These are phyloP conservation scores for Ceratocystis papillata DNA, from an alignment of 2,329 filamentous ascomycete genomes.

Conservation along the genomic window DNA sequence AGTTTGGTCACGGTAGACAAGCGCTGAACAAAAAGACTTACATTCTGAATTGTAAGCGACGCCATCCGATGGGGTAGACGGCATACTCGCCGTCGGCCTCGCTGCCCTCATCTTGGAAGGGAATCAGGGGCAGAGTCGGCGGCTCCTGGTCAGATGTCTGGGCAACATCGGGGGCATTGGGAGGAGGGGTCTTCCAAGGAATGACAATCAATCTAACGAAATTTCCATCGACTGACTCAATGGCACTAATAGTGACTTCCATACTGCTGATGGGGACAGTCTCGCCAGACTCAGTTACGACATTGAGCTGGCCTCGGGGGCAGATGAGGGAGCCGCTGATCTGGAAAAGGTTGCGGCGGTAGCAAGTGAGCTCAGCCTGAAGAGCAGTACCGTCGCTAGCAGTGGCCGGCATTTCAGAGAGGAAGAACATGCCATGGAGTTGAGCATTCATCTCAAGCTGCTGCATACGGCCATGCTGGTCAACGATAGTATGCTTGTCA, in stretches of 20 bases:
- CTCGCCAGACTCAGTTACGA: constrained; percentile 75
- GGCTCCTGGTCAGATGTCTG: constrained; percentile 72
- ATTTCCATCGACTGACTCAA: constrained; percentile 88
- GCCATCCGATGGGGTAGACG: constrained; percentile 89
- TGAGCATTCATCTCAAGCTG: constrained; percentile 58
- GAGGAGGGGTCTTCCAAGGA: constrained; percentile 91
- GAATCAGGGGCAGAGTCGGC: constrained; percentile 63
- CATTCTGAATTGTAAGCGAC: constrained; percentile 82
- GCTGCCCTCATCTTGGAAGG: constrained; percentile 50
- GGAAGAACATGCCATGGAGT: constrained; percentile 80
- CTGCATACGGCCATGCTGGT: constrained; percentile 49
- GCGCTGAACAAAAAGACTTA: constrained; percentile 32
- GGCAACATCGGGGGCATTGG: constrained; percentile 57
- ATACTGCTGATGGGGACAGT: constrained; percentile 70
- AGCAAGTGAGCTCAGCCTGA: constrained; percentile 84
- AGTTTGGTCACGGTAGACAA: neutral
- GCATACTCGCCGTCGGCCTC: constrained; percentile 67
- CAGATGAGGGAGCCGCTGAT: constrained; percentile 82
- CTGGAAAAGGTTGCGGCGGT: constrained; percentile 89
- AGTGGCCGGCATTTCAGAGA: constrained; percentile 65
- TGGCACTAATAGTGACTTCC: constrained; percentile 82
- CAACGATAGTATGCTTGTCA: constrained; percentile 51
- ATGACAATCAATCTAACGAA: constrained; percentile 90
- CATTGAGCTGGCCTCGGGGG: constrained; percentile 64
- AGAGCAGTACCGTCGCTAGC: constrained; percentile 46